A percentile compares a stretch with the other conserved stretches of the same genome.
These are phyloP conservation scores for Kalmanozyma brasiliensis DNA, from an alignment of 1,284 basidiomycete genomes.

Conservation along the genomic window DNA sequence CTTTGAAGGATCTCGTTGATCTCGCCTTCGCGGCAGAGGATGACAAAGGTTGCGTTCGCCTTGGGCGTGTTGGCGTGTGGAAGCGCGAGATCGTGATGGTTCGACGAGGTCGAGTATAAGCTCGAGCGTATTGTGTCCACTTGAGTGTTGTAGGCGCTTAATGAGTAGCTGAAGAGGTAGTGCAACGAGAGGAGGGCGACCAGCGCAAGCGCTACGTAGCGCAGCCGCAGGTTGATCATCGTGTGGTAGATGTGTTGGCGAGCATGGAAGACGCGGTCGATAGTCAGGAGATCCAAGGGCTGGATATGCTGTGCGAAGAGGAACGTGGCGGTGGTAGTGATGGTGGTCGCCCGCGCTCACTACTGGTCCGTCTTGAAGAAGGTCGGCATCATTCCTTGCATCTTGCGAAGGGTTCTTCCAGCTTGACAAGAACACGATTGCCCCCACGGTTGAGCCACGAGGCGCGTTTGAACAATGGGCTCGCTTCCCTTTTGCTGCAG, in stretches of 20 bases:
- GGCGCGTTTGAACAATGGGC: too few relatives aligned
- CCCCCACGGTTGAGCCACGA: too few relatives aligned
- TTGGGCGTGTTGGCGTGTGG: conserved; percentile 41
- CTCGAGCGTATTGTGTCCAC: conserved; percentile 20
- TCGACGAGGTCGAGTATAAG: conserved; percentile 1
- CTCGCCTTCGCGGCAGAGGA: conserved; percentile 66
- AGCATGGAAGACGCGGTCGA: conserved; percentile 1
- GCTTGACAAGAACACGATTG: not conserved
- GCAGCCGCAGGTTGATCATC: conserved; percentile 27
- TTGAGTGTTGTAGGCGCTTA: conserved; percentile 25
- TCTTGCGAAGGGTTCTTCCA: too few relatives aligned
- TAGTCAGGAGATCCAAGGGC: too few relatives aligned
- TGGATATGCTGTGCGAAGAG: not conserved
- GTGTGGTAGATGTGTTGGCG: not conserved
- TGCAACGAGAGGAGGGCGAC: conserved; percentile 31
- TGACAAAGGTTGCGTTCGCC: conserved; percentile 67
- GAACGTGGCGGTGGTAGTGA: conserved; percentile 6
- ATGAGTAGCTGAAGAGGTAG: conserved; percentile 30
- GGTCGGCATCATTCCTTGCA: too few relatives aligned
- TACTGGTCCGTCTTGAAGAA: not conserved
- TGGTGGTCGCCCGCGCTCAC: too few relatives aligned
- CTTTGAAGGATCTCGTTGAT: conserved; percentile 57
- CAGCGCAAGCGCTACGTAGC: conserved; percentile 31
- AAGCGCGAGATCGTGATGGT: conserved; percentile 2
- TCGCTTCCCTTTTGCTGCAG: conserved; percentile 7